Conservation (phyloP, 129 eudicot species). For the Silybum marianum region DNA sequence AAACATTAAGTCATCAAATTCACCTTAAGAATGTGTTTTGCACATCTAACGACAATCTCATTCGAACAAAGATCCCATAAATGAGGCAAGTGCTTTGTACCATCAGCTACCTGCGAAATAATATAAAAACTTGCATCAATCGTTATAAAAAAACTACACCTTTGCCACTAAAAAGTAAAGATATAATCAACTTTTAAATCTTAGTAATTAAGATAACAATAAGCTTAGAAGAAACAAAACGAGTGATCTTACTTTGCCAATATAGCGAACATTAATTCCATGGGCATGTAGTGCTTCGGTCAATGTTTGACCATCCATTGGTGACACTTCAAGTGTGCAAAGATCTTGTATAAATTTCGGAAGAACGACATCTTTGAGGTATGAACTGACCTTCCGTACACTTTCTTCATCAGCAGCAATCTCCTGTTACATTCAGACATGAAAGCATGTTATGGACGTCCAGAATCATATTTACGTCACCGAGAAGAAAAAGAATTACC, state of each 20-base stretch:
- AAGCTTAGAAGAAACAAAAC: background rate
- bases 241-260: conserved; percentile 74
- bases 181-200: background rate
- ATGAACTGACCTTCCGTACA: conserved; percentile 79
- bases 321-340: conserved; percentile 95
- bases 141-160: background rate
- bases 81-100: conserved; percentile 92
- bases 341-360: conserved; percentile 90
- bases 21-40: conserved; percentile 94
- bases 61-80: conserved; percentile 88
- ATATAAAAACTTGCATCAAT: conserved; percentile 5
- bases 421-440: conserved; percentile 54
- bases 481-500: conserved; percentile 38
- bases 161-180: background rate
- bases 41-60: conserved; percentile 89
- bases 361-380: conserved; percentile 65
- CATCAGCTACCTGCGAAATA: conserved; percentile 76
- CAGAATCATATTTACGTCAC: background rate
- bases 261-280: conserved; percentile 94
- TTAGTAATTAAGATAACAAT: background rate
- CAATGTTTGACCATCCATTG: conserved; percentile 99
- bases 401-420: conserved; percentile 89
- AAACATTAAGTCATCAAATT: background rate
- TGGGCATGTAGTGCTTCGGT: conserved; percentile 98
- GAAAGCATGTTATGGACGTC: background rate